These are phyloP conservation scores for Malus fusca DNA, from an alignment of 306 rosid species.

Conservation along the genomic window DNA sequence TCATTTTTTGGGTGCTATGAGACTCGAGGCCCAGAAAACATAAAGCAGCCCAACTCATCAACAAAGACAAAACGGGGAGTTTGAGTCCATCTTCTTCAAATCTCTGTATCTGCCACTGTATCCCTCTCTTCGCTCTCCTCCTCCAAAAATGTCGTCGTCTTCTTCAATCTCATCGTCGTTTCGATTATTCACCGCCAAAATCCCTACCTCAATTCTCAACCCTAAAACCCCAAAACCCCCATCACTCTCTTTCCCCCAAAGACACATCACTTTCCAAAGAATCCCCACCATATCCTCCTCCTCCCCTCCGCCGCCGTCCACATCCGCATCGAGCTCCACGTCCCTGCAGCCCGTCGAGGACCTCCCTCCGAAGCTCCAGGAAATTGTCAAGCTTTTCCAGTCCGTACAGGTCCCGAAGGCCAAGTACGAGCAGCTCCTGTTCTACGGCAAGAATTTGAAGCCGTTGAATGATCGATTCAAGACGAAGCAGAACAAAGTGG, in stretches of 20 bases:
- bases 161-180: conserved; percentile 45
- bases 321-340: conserved; percentile 25
- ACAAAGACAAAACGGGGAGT: not conserved
- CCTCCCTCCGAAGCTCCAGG: conserved; percentile 94
- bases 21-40: not conserved
- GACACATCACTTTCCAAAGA: conserved; percentile 55
- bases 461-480: conserved; percentile 65
- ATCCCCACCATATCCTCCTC: conserved; percentile 30
- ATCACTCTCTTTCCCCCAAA: conserved; percentile 17
- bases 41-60: not conserved
- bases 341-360: conserved; percentile 70
- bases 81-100: not conserved
- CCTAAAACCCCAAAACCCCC: conserved; percentile 9
- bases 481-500: conserved; percentile 66
- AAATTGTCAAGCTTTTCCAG: conserved; percentile 74
- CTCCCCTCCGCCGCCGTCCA: not conserved
- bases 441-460: conserved; percentile 79
- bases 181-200: conserved; percentile 43
- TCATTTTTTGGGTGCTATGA: not conserved
- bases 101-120: not conserved
- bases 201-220: conserved; percentile 11
- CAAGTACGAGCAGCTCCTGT: conserved; percentile 81
- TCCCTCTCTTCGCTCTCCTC: not conserved
- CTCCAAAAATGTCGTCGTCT: conserved; percentile 29
- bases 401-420: conserved; percentile 74